These are phyloP conservation scores for Ophiostoma quercus DNA, from an alignment of 2,329 filamentous ascomycete genomes.

Conservation along the genomic window DNA sequence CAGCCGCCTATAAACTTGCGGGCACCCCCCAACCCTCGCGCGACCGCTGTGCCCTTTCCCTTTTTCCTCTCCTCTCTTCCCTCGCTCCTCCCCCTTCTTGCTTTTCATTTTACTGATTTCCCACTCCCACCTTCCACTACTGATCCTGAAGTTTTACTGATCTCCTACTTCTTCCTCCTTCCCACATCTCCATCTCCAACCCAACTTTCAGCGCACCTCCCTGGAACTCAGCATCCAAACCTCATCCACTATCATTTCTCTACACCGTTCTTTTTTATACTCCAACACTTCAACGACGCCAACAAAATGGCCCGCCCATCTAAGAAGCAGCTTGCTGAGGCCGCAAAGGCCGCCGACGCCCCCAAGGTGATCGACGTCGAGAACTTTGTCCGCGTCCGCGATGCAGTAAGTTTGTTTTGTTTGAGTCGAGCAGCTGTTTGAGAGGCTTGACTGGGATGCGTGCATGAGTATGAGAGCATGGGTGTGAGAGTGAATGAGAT, in stretches of 20 bases:
- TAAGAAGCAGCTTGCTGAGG: slow-evolving; percentile 30
- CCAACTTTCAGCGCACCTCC: slow-evolving; percentile 26
- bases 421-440: background rate
- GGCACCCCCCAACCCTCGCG: slow-evolving; percentile 27
- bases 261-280: background rate
- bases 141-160: background rate
- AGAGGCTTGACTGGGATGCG: background rate
- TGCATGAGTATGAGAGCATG: background rate
- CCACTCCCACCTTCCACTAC: background rate
- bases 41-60: slow-evolving; percentile 21
- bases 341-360: slow-evolving; percentile 35
- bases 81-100: slow-evolving; percentile 8
- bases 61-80: slow-evolving; percentile 12
- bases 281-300: slow-evolving; percentile 14
- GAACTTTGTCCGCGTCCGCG: slow-evolving; percentile 73
- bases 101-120: background rate
- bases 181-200: slow-evolving; percentile 24
- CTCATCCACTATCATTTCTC: slow-evolving; percentile 5
- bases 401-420: slow-evolving; percentile 60
- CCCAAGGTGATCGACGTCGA: slow-evolving; percentile 59
- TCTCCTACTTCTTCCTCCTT: background rate
- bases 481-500: too few relatives aligned
- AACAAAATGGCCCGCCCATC: slow-evolving; percentile 31
- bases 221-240: slow-evolving; percentile 20
- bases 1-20: slow-evolving; percentile 29